These are phyloP conservation scores for Amanita polypyramis DNA, from an alignment of 768 basidiomycete species.

Conservation along the genomic window DNA sequence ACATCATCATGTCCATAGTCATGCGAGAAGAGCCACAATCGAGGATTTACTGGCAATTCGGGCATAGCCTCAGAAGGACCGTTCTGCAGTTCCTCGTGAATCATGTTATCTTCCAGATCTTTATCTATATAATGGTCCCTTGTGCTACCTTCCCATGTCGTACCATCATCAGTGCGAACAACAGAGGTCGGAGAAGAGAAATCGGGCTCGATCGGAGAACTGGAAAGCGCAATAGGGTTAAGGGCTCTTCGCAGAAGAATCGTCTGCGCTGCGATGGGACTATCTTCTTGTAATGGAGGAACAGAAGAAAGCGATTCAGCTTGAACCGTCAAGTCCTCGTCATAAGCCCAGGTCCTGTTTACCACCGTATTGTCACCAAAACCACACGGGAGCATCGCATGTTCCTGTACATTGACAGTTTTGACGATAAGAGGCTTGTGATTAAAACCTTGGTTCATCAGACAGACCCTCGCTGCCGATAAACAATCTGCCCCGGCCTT, in stretches of 20 bases:
- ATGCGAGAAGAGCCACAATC: constrained; percentile 50
- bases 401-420: neutral
- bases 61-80: constrained; percentile 36
- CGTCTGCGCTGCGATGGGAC: no score
- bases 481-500: constrained; percentile 87
- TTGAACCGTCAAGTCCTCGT: neutral
- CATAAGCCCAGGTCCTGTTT: neutral
- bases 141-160: constrained; percentile 47
- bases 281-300: constrained; percentile 21
- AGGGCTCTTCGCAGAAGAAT: neutral
- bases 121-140: constrained; percentile 19
- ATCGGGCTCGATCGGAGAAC: constrained; percentile 28
- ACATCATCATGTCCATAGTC: constrained; percentile 82
- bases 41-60: constrained; percentile 29
- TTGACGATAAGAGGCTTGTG: constrained; percentile 59
- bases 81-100: constrained; percentile 39
- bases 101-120: constrained; percentile 40
- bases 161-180: constrained; percentile 40
- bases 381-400: neutral
- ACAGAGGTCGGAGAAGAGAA: constrained; percentile 44
- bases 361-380: neutral
- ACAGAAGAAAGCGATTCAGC: constrained; percentile 15
- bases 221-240: constrained; percentile 13
- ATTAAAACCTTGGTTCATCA: constrained; percentile 45
- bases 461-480: constrained; percentile 72